Base-by-base conservation (phyloP, 2,329 filamentous ascomycete species). In the Leptosphaerulina australis region DNA sequence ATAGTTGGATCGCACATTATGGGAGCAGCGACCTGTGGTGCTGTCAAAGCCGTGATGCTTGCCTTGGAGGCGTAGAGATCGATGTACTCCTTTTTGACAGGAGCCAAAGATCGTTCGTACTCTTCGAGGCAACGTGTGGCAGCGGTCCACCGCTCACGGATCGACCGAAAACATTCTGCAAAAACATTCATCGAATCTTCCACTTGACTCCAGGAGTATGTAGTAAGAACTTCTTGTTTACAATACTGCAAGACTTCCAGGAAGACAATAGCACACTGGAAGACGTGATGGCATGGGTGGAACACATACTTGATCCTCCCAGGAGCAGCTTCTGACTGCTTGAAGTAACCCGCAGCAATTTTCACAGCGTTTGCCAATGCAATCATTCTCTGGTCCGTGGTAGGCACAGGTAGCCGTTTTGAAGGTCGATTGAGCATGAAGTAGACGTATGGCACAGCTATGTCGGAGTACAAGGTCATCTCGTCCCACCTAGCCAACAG, bases 241-340 rank as follows among this genome's bases (percentile, higher is more conserved):
- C 68, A 72, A 22, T 59, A 61, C 36, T 63, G 58, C 30, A 72
- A 34, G 4, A 60, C 66, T 14, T 67, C 66, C 9, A 72, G 55
- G 31, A 72, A 71, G 6, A 70, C 58, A 8, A 67, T 55, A 6
- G 69, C 69, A 25, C 61, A 65, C 10, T 64, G 64, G 56, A 70
- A 72, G 2, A 67, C 62, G 31, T 72, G 68, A 29, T 72, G 69
- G 18, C 68, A 71, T 11, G 69, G 68, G 46, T 72, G 69, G 39
- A 72, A 72, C 12, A 72, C 69, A 43, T 72, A 72, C 62, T 71
- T 72, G 52, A 71, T 71, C 41, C 66, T 62, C 10, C 69, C 69
- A 21, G 62, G 62, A 28, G 66, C 64, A 30, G 65, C 63, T 33
- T 71, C 67, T 25, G 62, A 62, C 53, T 72, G 69, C 25, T 62